Base-by-base conservation (phyloP, 768 basidiomycete genomes). In the Amanita rimosa region DNA sequence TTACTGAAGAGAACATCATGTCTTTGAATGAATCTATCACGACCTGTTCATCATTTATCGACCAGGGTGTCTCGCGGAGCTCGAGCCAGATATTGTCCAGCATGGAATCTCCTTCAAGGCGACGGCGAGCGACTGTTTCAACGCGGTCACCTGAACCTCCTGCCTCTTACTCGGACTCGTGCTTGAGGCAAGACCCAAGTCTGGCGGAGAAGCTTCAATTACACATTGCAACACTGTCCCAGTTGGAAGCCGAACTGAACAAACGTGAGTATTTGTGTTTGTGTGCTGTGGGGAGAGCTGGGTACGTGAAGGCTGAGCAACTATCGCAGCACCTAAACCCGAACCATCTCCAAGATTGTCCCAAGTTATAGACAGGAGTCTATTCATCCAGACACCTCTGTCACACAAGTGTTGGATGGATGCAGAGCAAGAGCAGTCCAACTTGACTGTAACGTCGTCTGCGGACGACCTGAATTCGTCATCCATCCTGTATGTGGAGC, bases 51-150 rank as follows among this genome's bases (percentile, higher is more conserved):
- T 59, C 55, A 9, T 54, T 56, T 16, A 62, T 64, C 52, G 45
- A 53, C 14, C 65, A 69, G 47, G 43, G 35, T 8, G 51, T 54
- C 14, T 53, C 60, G 4, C 60, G 60, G 36, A 59, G 52, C 16
- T 52, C 48, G n/a, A 64, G 58, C 29, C 62, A 60, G 39, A 53
- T 57, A 9, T 58, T 67, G 43, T 63, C 67, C 5, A 66, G 68
- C 46, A 60, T 67, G 21, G 62, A 66, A 36, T 70, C 74, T 0
- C 74, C 74, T 8, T 68, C 68, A 3, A 64, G 71, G 53, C 68
- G 63, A 51, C 69, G 75, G 34, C 68, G 85, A 8, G 83, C 82
- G 22, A 87, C 86, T 1, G 78, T 88, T 51, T 78, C 83, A 14
- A 76, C 79, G 22, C 67, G 72, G 22, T 81, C 83, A 0, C 83